Percentiles rank a stretch among this genome's conserved stretches.
These are phyloP conservation scores for Phytophthora hibernalis DNA, from an alignment of 352 stramenopile species.

Conservation along the genomic window DNA sequence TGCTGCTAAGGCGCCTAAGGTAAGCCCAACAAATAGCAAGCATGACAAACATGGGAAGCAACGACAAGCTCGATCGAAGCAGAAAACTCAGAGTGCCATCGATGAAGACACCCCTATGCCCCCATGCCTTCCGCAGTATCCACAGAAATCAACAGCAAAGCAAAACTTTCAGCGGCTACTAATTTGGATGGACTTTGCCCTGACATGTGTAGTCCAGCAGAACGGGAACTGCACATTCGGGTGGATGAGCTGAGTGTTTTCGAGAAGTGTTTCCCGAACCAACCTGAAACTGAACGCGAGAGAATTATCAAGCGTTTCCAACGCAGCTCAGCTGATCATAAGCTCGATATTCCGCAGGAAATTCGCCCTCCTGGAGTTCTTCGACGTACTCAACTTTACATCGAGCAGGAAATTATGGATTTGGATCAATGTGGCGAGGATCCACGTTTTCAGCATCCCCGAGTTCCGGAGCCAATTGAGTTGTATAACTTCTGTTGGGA, in stretches of 20 bases:
- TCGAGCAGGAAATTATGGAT: slow-evolving; percentile 90
- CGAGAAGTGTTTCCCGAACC: slow-evolving; percentile 79
- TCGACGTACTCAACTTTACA: slow-evolving; percentile 81
- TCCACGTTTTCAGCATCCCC: slow-evolving; percentile 72
- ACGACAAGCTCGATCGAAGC: slow-evolving; percentile 34
- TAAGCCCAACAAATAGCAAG: slow-evolving; percentile 27
- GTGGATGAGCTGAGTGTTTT: slow-evolving; percentile 89
- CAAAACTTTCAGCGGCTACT: slow-evolving; percentile 60
- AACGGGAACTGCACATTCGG: slow-evolving; percentile 86
- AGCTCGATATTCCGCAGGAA: slow-evolving; percentile 84
- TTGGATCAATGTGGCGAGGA: slow-evolving; percentile 69
- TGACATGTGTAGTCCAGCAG: slow-evolving; percentile 87
- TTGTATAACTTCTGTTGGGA: slow-evolving; percentile 99
- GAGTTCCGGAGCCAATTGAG: slow-evolving; percentile 79
- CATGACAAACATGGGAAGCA: slow-evolving; percentile 30
- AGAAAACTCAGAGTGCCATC: slow-evolving; percentile 30
- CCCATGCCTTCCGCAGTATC: neutral
- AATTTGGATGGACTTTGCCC: slow-evolving; percentile 81
- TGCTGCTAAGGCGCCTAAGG: slow-evolving; percentile 10
- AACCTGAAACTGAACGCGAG: slow-evolving; percentile 63
- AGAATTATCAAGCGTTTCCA: slow-evolving; percentile 91
- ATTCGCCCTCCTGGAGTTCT: slow-evolving; percentile 83
- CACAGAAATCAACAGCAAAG: slow-evolving; percentile 50
- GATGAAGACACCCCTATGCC: slow-evolving; percentile 30
- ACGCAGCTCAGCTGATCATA: slow-evolving; percentile 86